A percentile compares a stretch with the other conserved stretches of the same genome.
phyloP scores from a whole-genome alignment of 495 filamentous ascomycete species.

The Penicillium diatomitis region DNA sequence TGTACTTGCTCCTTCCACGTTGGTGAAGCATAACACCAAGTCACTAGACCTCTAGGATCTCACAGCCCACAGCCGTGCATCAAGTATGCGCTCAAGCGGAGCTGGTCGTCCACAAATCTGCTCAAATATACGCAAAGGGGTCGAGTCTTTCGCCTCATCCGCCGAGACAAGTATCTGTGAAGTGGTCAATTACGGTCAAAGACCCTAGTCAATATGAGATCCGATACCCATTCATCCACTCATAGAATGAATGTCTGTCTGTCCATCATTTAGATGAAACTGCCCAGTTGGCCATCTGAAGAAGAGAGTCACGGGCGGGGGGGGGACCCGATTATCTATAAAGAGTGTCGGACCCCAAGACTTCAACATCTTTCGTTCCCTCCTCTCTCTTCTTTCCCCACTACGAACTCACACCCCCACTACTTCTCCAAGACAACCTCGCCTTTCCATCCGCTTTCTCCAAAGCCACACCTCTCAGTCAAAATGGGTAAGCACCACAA shows the following conservation, averaged over 20 bases:
- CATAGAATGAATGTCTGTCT: too few relatives aligned
- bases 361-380: background rate
- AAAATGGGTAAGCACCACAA: constrained; percentile 18
- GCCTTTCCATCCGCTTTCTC: background rate
- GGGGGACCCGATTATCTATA: constrained; percentile 12
- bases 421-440: background rate
- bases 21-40: too few relatives aligned
- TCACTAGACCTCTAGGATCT: background rate
- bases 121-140: constrained; percentile 9
- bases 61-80: constrained; percentile 1
- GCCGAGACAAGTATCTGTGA: too few relatives aligned
- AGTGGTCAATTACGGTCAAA: too few relatives aligned
- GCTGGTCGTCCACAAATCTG: constrained; percentile 19
- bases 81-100: constrained; percentile 22
- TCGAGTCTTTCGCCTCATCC: background rate
- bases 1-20: too few relatives aligned
- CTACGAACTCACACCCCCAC: constrained; percentile 2
- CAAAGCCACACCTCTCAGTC: constrained; percentile 1
- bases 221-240: too few relatives aligned
- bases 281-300: too few relatives aligned
- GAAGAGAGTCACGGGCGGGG: constrained; percentile 15
- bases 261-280: too few relatives aligned
- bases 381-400: background rate
- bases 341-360: background rate
- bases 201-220: too few relatives aligned